phyloP scores from a whole-genome alignment of 768 basidiomycete species.

The Leucocoprinus sp. region DNA sequence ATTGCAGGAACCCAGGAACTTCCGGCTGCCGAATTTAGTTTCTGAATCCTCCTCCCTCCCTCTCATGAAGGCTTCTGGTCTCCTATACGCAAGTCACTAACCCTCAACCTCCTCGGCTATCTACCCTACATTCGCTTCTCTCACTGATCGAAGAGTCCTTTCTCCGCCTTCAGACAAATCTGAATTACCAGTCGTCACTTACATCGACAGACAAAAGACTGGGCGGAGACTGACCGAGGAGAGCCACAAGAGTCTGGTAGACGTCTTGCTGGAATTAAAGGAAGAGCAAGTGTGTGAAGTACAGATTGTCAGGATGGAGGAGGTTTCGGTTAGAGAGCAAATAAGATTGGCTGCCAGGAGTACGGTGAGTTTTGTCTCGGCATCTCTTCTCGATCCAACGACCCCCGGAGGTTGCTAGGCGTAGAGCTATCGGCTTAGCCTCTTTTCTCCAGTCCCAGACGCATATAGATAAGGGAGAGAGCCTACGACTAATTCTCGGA shows the following conservation, averaged over 20 bases:
- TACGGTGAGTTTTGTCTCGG: slow-evolving; percentile 15
- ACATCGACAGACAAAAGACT: slow-evolving; percentile 48
- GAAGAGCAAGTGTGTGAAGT: slow-evolving; percentile 17
- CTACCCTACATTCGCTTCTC: slow-evolving; percentile 15
- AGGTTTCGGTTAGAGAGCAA: slow-evolving; percentile 15
- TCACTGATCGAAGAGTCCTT: slow-evolving; percentile 13
- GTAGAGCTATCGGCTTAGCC: background rate
- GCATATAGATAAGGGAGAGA: no score
- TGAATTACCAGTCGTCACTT: slow-evolving; percentile 34
- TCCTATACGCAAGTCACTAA: slow-evolving; percentile 23
- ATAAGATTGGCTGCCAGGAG: slow-evolving; percentile 17
- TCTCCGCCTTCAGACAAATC: slow-evolving; percentile 5
- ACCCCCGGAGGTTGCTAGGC: background rate
- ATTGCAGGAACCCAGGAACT: slow-evolving; percentile 26
- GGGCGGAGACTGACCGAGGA: slow-evolving; percentile 16
- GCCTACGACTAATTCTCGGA: background rate
- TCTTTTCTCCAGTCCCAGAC: background rate
- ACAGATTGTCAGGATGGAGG: slow-evolving; percentile 17
- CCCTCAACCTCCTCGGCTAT: slow-evolving; percentile 26
- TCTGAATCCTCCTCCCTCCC: background rate
- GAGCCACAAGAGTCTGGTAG: slow-evolving; percentile 17
- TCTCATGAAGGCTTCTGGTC: slow-evolving; percentile 23
- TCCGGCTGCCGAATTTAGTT: slow-evolving; percentile 13
- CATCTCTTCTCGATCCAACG: background rate
- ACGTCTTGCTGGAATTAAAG: slow-evolving; percentile 18